Evolutionary conservation across 441 rosid species (phyloP), one percentile per base, ranked within the genome.

Genomic region (Hura crepitans): DNA sequence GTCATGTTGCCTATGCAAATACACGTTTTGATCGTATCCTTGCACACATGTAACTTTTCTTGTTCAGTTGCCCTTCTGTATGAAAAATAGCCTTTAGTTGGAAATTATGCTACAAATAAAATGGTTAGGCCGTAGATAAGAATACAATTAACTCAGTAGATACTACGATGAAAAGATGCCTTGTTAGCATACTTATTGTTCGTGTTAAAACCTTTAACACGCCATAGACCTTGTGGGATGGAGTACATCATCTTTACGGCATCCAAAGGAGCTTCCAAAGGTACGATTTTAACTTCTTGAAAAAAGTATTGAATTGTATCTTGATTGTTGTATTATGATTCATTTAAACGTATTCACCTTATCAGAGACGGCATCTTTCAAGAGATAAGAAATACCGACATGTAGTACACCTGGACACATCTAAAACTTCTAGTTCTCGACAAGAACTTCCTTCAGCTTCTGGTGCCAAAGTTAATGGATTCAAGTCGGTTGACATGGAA

Each of bases 161-260:
- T 25, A 13, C 15, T 31, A 25, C 15, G 9, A 10, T 17, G 28
- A 50, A 20, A n/a, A 14, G 15, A 68, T 30, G 30, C 31, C 17
- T 71, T 53, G 62, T 45, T 39, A 57, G 22, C 17, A 28, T 73
- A 37, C 53, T 15, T 42, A 31, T 22, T 56, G 37, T 66, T 61
- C 12, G 18, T 67, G 17, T 49, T 70, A 60, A 66, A 65, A 73
- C 82, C 93, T 88, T 55, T 82, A 71, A 84, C 74, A 64, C 75
- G 14, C 35, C 71, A 68, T 72, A 93, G 97, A 82, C 70, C 76
- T 93, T 59, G 98, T 91, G 5, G 98, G 98, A 50, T 91, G 98
- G 98, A 85, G 98, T 71, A 89, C 98, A 72, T 86, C 97, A 23
- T 93, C 97, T 51, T 75, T 93, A 18, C 73, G 96, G 53, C 89